A percentile compares a stretch with the other conserved stretches of the same genome.
Conservation (phyloP, 2,329 filamentous ascomycete species). For the Diplodia seriata region DNA sequence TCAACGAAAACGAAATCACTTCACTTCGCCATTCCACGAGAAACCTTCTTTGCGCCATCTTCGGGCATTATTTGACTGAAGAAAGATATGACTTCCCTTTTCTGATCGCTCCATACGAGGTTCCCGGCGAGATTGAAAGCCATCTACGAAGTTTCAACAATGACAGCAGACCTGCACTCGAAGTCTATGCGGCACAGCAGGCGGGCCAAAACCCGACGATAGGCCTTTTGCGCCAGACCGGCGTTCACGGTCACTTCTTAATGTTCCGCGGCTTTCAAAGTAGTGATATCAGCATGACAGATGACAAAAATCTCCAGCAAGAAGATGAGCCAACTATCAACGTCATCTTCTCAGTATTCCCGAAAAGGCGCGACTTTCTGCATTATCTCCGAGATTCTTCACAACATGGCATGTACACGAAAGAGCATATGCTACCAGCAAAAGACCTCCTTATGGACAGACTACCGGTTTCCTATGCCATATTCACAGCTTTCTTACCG, state of each 20-base stretch:
- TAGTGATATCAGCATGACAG: background rate
- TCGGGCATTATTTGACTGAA: constrained; percentile 37
- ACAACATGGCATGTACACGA: constrained; percentile 46
- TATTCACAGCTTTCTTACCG: constrained; percentile 70
- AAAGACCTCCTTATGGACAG: constrained; percentile 56
- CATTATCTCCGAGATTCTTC: constrained; percentile 47
- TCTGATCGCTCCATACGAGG: constrained; percentile 38
- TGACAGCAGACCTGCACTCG: constrained; percentile 31
- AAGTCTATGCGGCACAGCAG: constrained; percentile 33
- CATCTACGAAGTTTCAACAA: background rate
- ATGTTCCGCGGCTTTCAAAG: constrained; percentile 13
- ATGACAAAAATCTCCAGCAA: constrained; percentile 36
- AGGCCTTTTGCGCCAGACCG: background rate
- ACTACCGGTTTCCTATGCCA: constrained; percentile 55
- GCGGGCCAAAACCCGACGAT: constrained; percentile 26
- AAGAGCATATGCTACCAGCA: constrained; percentile 57
- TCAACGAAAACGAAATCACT: constrained; percentile 37
- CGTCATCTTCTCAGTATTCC: constrained; percentile 46
- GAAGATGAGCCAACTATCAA: background rate
- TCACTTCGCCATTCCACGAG: constrained; percentile 39
- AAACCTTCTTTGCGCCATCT: constrained; percentile 40
- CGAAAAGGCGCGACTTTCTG: constrained; percentile 66
- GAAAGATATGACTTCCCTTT: constrained; percentile 42
- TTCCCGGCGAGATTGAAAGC: background rate
- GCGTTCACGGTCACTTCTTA: background rate